Percentiles rank a stretch among this genome's conserved stretches.
Evolutionary conservation across 768 basidiomycete species (phyloP).

Genomic region (Boletellus emodensis): DNA sequence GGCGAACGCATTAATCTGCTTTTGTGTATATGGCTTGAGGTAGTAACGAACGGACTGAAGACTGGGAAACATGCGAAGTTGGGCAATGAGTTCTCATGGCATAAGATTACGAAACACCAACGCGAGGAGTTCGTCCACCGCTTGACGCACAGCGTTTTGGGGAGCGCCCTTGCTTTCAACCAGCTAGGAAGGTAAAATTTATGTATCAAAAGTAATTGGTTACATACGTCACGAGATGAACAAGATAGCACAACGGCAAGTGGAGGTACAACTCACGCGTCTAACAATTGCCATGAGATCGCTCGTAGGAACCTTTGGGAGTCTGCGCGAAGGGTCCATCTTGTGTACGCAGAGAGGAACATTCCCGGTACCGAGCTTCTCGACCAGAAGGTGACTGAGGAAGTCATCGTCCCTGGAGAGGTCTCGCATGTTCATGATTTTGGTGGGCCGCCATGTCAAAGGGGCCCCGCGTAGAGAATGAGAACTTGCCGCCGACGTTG

Average conservation of each 20-base stretch:
- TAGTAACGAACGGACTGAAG: conserved; percentile 75
- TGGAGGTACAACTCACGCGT: conserved; percentile 55
- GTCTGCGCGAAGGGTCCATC: conserved; percentile 74
- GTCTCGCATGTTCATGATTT: conserved; percentile 89
- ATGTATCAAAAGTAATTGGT: conserved; percentile 22
- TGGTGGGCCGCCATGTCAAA: conserved; percentile 73
- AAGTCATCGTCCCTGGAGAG: conserved; percentile 89
- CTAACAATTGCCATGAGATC: conserved; percentile 69
- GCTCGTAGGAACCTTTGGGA: conserved; percentile 69
- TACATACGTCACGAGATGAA: conserved; percentile 21
- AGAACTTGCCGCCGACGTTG: conserved; percentile 25
- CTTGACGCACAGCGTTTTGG: conserved; percentile 58
- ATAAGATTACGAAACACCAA: conserved; percentile 39
- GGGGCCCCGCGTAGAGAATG: conserved; percentile 21
- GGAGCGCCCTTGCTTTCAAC: conserved; percentile 53
- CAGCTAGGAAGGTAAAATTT: conserved; percentile 40
- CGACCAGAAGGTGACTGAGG: conserved; percentile 82
- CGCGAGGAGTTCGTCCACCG: conserved; percentile 76
- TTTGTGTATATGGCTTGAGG: conserved; percentile 68
- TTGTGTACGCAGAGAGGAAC: conserved; percentile 87
- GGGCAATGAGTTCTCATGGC: conserved; percentile 13
- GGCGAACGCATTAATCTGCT: conserved; percentile 88
- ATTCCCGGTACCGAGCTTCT: conserved; percentile 77
- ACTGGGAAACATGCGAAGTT: conserved; percentile 36
- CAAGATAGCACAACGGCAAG: conserved; percentile 24